Evolutionary conservation across 768 basidiomycete species (phyloP).

Genomic region (Podaxis sp.): DNA sequence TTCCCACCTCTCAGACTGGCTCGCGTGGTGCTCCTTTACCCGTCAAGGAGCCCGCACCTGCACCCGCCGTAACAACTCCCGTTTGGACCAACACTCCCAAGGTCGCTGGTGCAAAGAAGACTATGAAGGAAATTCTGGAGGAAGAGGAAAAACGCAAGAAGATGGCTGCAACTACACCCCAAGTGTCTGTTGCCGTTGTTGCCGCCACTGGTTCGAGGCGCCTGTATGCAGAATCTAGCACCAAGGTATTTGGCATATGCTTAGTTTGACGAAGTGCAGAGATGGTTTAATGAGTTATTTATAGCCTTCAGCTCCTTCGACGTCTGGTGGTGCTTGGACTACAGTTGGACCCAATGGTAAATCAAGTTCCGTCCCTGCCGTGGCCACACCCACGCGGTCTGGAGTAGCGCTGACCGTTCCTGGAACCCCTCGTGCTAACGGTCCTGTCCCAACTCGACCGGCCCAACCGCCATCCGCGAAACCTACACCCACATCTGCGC

Average conservation of each 20-base stretch:
- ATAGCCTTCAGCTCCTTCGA: slow-evolving; percentile 19
- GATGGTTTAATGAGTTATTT: not conserved
- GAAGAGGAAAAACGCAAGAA: slow-evolving; percentile 91
- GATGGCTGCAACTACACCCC: slow-evolving; percentile 30
- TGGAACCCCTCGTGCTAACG: slow-evolving; percentile 33
- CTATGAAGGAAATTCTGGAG: slow-evolving; percentile 98
- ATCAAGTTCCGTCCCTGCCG: slow-evolving; percentile 30
- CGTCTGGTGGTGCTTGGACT: slow-evolving; percentile 65
- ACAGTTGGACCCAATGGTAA: slow-evolving; percentile 84
- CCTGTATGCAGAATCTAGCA: slow-evolving; percentile 75
- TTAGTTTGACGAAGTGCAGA: not conserved
- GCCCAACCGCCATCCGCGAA: slow-evolving; percentile 30
- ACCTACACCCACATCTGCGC: slow-evolving; percentile 23
- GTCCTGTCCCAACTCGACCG: slow-evolving; percentile 30
- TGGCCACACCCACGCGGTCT: slow-evolving; percentile 19
- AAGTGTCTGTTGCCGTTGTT: slow-evolving; percentile 54
- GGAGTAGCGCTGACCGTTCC: slow-evolving; percentile 13
- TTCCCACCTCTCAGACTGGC: slow-evolving; percentile 80
- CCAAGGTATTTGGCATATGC: slow-evolving; percentile 45
- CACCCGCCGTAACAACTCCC: slow-evolving; percentile 25
- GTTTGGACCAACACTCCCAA: slow-evolving; percentile 75
- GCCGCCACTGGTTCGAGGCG: slow-evolving; percentile 56
- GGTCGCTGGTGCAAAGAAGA: slow-evolving; percentile 66
- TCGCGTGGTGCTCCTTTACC: slow-evolving; percentile 30
- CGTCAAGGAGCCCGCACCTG: slow-evolving; percentile 40